Conservation (phyloP, 2,329 filamentous ascomycete species). For the Zalaria obscura region DNA sequence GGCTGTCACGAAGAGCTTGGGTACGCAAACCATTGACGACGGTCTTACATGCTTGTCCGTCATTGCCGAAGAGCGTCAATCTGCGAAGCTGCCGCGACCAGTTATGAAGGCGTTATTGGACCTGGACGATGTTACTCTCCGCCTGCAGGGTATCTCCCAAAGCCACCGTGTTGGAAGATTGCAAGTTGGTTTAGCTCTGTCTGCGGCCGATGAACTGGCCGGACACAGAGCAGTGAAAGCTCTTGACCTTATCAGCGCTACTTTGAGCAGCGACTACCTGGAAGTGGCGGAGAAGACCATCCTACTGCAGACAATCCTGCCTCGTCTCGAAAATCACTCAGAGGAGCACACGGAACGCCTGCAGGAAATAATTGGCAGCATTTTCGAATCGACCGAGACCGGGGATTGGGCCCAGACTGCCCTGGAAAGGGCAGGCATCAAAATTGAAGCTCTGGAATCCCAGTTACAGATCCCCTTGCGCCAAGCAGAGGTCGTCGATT, state of each 20-base stretch:
- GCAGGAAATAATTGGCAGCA: constrained; percentile 11
- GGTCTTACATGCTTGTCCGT: constrained; percentile 70
- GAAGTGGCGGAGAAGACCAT: constrained; percentile 40
- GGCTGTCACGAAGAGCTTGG: constrained; percentile 67
- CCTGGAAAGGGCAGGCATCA: constrained; percentile 52
- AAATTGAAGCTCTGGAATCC: constrained; percentile 62
- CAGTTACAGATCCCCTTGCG: constrained; percentile 54
- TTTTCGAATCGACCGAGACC: constrained; percentile 16
- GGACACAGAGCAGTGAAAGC: constrained; percentile 45
- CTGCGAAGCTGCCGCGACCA: constrained; percentile 52
- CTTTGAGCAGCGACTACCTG: constrained; percentile 46
- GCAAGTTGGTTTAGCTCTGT: constrained; percentile 56
- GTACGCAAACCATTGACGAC: constrained; percentile 53
- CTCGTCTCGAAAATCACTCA: background rate
- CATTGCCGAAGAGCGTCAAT: constrained; percentile 64
- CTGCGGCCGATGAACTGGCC: constrained; percentile 45
- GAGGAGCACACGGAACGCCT: constrained; percentile 18
- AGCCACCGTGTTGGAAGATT: constrained; percentile 58
- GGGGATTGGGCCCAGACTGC: constrained; percentile 50
- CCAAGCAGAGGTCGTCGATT: constrained; percentile 40
- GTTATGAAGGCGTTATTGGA: constrained; percentile 57
- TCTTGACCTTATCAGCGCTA: constrained; percentile 43
- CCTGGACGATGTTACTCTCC: constrained; percentile 43
- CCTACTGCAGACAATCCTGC: background rate
- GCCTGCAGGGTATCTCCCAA: constrained; percentile 46